A percentile compares a stretch with the other conserved stretches of the same genome.
phyloP scores from a whole-genome alignment of 2,329 filamentous ascomycete species.

The Scedosporium apiospermum region DNA sequence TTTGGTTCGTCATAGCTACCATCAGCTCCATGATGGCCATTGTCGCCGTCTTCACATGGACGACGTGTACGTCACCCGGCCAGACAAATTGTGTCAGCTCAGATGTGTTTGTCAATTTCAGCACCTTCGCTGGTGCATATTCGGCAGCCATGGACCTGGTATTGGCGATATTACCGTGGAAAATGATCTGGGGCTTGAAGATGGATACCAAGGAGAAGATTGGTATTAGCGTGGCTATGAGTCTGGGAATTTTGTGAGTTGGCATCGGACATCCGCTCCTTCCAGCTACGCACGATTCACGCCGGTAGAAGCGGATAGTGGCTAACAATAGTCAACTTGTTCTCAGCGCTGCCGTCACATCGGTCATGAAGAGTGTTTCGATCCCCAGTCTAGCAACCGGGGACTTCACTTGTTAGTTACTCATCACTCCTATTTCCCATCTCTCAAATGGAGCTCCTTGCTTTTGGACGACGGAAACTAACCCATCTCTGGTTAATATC shows the following conservation, averaged over 20 bases:
- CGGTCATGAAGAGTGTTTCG: too few species aligned
- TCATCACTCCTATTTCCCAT: too few species aligned
- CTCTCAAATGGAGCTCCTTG: background rate
- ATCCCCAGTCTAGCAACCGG: too few species aligned
- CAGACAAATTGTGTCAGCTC: too few species aligned
- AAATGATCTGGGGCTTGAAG: constrained; percentile 15
- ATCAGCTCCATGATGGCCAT: constrained; percentile 1
- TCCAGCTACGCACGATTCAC: background rate
- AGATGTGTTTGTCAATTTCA: too few species aligned
- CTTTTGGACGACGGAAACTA: background rate
- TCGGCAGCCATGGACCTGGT: constrained; percentile 12
- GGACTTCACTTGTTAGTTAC: too few species aligned
- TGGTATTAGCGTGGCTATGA: constrained; percentile 14
- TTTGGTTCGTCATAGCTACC: background rate
- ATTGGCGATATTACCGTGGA: constrained; percentile 14
- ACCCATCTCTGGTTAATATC: background rate
- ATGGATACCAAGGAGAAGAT: constrained; percentile 17
- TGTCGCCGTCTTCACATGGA: too few species aligned
- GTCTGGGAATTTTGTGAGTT: constrained; percentile 17
- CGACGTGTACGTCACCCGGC: too few species aligned
- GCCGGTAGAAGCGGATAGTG: background rate
- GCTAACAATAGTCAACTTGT: too few species aligned
- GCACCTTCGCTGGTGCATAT: too few species aligned
- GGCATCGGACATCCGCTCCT: too few species aligned
- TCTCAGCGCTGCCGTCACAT: too few species aligned